Evolutionary conservation across 176 grass and related monocot genomes (phyloP).

Genomic region (Musa beccarii): DNA sequence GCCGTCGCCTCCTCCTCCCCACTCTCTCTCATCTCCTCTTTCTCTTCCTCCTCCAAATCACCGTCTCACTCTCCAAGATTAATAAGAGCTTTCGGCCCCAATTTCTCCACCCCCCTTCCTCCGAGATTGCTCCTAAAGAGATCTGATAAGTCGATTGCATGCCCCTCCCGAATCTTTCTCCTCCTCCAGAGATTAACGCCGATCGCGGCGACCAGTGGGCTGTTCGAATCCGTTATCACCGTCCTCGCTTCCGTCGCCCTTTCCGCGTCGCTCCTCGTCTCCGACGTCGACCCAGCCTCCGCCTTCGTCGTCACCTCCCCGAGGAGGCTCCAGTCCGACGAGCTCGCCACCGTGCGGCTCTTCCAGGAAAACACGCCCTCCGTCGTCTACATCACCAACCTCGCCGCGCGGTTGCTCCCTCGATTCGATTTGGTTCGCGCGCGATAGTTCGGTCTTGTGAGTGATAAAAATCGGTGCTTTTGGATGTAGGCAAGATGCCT

Average conservation of each 20-base stretch:
- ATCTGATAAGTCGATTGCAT: neutral
- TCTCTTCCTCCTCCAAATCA: neutral
- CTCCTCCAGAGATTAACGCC: neutral
- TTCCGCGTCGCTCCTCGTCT: slow-evolving; percentile 57
- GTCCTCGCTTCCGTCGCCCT: slow-evolving; percentile 43
- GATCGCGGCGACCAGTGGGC: neutral
- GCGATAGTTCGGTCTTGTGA: neutral
- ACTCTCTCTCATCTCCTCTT: neutral
- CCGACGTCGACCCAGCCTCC: slow-evolving; percentile 44
- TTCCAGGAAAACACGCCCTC: slow-evolving; percentile 98
- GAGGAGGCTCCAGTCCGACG: slow-evolving; percentile 85
- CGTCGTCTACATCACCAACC: slow-evolving; percentile 98
- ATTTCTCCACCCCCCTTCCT: neutral
- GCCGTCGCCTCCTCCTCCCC: neutral
- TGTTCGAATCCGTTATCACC: slow-evolving; percentile 39
- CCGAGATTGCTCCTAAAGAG: neutral
- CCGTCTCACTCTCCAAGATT: neutral
- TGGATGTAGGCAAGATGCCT: slow-evolving; percentile 71
- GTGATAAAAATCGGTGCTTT: neutral
- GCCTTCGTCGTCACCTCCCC: slow-evolving; percentile 72
- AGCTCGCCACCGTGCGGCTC: slow-evolving; percentile 80
- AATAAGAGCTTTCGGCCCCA: neutral
- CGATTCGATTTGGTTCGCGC: neutral
- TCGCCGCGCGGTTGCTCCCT: slow-evolving; percentile 51
- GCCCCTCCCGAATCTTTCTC: neutral